These are phyloP conservation scores for Leishmania guyanensis DNA, from an alignment of 208 protist species.

Conservation along the genomic window DNA sequence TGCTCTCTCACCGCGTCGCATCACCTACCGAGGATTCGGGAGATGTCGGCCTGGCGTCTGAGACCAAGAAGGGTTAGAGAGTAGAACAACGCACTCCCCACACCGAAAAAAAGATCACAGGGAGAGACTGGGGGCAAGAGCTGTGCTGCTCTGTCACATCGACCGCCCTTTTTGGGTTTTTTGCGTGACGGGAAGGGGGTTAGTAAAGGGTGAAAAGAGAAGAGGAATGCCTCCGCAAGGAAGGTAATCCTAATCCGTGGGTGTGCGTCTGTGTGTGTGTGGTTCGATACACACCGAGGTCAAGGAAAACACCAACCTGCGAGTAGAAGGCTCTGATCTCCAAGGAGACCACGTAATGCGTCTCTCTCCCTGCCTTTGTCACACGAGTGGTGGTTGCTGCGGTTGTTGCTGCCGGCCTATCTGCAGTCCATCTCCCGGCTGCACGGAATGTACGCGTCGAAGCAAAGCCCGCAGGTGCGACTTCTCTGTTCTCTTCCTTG, in stretches of 20 bases:
- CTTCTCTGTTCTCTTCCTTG: not conserved
- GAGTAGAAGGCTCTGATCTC: not conserved
- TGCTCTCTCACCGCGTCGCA: not conserved
- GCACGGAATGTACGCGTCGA: too few relatives aligned
- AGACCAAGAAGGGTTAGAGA: not conserved
- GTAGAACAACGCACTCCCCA: too few relatives aligned
- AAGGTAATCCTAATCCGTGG: not conserved
- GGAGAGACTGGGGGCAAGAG: not conserved
- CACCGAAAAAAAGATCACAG: not conserved
- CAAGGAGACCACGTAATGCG: not conserved
- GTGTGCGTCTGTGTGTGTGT: not conserved
- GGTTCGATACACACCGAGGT: not conserved
- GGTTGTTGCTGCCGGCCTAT: not conserved
- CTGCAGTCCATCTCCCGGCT: not conserved
- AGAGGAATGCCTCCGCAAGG: not conserved
- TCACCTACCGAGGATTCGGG: not conserved
- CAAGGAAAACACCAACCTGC: not conserved
- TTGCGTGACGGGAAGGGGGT: not conserved
- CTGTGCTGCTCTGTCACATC: not conserved
- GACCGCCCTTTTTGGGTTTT: not conserved
- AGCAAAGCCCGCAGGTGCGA: not conserved
- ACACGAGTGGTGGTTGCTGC: not conserved
- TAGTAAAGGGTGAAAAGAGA: not conserved
- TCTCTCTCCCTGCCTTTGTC: not conserved
- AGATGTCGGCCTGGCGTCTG: not conserved